Evolutionary conservation across 2,329 filamentous ascomycete species (phyloP), one percentile per base, ranked within the genome.

Genomic region (Saccharata proteae): DNA sequence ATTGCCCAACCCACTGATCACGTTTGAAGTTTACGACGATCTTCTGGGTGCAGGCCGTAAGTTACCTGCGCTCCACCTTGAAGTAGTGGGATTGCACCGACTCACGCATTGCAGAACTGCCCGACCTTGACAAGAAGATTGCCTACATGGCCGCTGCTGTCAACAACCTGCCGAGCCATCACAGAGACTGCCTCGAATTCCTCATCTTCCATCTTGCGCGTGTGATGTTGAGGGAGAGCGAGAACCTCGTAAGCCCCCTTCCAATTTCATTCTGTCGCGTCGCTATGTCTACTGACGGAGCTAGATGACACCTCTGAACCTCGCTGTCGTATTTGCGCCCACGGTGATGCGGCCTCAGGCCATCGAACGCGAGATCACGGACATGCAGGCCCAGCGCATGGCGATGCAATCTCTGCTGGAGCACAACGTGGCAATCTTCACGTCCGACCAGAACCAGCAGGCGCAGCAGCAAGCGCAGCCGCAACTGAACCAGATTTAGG

Each of bases 301-400:
- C 6, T 21, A 82, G 75, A 98, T 98, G 90, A 93, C 84, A 15
- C 82, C 88, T 35, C 82, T 92, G 59, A 98, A 98, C 51, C 62
- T 96, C 38, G 85, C 90, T 3, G 90, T 98, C 24, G 90, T 98
- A 21, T 98, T 98, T 52, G 90, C 90, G 6, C 90, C 90, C 6
- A 98, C 90, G 1, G 92, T 98, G 45, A 93, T 98, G 83, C 74
- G 88, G 44, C 85, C 92, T 35, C 69, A 77, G 50, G 88, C 79
- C 47, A 71, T 96, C 38, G 84, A 93, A 54, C 77, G 85, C 38
- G 90, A 98, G 56, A 92, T 98, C 76, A 88, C 78, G 17, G 90
- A 98, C 52, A 93, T 93, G 67, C 81, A 90, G 52, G 72, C 78
- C 44, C 94, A 96, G 69, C 93, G 93, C 45, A 69, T 80, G 41